Conservation (phyloP, 73 alveolate genomes). For the Stentor coeruleus region DNA sequence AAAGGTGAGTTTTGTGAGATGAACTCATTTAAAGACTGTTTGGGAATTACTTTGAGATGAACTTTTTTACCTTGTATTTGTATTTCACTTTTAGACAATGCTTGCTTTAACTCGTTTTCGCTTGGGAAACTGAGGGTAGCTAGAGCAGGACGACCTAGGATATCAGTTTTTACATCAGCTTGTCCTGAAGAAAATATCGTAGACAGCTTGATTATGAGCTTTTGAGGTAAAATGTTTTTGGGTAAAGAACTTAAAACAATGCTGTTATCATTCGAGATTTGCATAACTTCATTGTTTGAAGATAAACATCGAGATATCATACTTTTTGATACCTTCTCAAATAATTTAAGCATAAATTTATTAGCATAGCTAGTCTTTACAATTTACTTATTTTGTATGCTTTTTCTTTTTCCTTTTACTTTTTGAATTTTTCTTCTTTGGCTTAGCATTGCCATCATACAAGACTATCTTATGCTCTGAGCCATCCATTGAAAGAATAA, state of each 20-base stretch:
- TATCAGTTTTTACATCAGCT: neutral
- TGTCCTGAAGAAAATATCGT: neutral
- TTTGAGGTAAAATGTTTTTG: neutral
- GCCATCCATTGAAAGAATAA: neutral
- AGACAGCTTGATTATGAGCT: neutral
- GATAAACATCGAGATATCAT: too few relatives aligned
- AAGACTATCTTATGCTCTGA: neutral
- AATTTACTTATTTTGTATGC: too few relatives aligned
- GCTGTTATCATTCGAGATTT: too few relatives aligned
- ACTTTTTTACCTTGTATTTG: neutral
- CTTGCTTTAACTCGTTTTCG: neutral
- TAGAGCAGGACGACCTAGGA: neutral
- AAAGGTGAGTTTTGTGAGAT: neutral
- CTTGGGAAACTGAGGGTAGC: neutral
- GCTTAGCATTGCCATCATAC: neutral
- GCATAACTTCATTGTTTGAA: too few relatives aligned
- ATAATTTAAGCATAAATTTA: too few relatives aligned
- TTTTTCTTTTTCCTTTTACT: neutral
- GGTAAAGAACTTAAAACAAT: neutral
- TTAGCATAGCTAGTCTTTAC: too few relatives aligned
- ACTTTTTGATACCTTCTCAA: too few relatives aligned
- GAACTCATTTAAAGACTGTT: neutral
- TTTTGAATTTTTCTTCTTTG: neutral
- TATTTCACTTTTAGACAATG: neutral
- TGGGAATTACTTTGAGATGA: neutral